Conservation (phyloP, 1,284 basidiomycete genomes). For the Ustilago vetiveriae region DNA sequence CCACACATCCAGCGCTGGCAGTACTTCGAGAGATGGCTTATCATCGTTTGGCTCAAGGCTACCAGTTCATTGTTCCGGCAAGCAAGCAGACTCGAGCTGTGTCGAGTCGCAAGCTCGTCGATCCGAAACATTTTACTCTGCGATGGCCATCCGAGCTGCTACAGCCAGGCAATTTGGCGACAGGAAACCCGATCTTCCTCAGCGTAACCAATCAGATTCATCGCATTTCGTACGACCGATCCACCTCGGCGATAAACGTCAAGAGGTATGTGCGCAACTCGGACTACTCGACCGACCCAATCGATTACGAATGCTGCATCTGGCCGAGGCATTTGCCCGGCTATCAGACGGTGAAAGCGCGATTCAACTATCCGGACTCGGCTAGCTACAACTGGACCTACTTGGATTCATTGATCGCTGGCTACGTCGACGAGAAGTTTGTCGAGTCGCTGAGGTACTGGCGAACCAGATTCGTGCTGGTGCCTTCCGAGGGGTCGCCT, state of each 20-base stretch:
- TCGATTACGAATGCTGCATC: slow-evolving; percentile 85
- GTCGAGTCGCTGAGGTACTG: slow-evolving; percentile 74
- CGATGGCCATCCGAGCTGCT: slow-evolving; percentile 64
- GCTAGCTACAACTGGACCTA: slow-evolving; percentile 70
- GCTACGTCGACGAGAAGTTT: slow-evolving; percentile 61
- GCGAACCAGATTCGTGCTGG: slow-evolving; percentile 93
- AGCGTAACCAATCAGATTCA: slow-evolving; percentile 96
- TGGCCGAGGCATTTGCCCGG: slow-evolving; percentile 90
- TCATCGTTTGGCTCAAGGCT: slow-evolving; percentile 91
- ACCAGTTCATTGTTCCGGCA: slow-evolving; percentile 79
- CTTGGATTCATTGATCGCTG: slow-evolving; percentile 68
- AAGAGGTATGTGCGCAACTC: slow-evolving; percentile 84
- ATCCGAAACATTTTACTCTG: slow-evolving; percentile 49
- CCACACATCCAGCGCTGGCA: slow-evolving; percentile 74
- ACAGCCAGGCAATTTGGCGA: slow-evolving; percentile 62
- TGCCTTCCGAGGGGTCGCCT: slow-evolving; percentile 81
- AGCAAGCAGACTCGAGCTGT: slow-evolving; percentile 35
- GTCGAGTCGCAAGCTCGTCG: slow-evolving; percentile 39
- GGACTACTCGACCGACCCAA: slow-evolving; percentile 73
- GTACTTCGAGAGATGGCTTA: slow-evolving; percentile 95
- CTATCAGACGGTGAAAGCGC: slow-evolving; percentile 80
- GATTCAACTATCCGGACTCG: slow-evolving; percentile 80
- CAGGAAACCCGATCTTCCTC: slow-evolving; percentile 78
- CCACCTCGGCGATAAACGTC: slow-evolving; percentile 86
- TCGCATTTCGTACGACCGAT: slow-evolving; percentile 80